A percentile compares a stretch with the other conserved stretches of the same genome.
Conservation (phyloP, 768 basidiomycete species). For the Asterophora lycoperdoides region DNA sequence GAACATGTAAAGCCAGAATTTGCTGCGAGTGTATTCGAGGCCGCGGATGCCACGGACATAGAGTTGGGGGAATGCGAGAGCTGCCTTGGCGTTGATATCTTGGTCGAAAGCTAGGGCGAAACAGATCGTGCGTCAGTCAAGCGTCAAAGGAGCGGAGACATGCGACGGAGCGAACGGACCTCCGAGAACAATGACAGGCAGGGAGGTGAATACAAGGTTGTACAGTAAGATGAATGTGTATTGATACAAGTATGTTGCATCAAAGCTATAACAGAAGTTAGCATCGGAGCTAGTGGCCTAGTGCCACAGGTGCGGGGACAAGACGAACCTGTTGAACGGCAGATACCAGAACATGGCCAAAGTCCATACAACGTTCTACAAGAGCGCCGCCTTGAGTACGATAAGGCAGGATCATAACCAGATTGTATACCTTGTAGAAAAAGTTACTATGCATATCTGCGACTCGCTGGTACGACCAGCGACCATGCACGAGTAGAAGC, state of each 20-base stretch:
- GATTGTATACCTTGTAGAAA: constrained; percentile 83
- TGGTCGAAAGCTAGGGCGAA: constrained; percentile 79
- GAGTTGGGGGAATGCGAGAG: constrained; percentile 91
- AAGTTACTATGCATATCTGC: constrained; percentile 98
- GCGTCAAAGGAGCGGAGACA: constrained; percentile 3
- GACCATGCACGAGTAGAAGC: constrained; percentile 87
- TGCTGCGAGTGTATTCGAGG: constrained; percentile 84
- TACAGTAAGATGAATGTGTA: constrained; percentile 91
- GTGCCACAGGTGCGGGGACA: constrained; percentile 1
- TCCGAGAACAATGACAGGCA: constrained; percentile 89
- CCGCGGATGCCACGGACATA: constrained; percentile 93
- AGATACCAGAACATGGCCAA: constrained; percentile 93
- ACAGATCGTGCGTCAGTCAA: constrained; percentile 8
- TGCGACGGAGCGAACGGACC: constrained; percentile 40
- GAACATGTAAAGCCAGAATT: constrained; percentile 94
- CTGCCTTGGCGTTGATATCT: constrained; percentile 86
- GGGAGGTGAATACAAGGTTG: constrained; percentile 89
- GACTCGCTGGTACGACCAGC: constrained; percentile 95
- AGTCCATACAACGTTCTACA: constrained; percentile 88
- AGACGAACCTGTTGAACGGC: constrained; percentile 73
- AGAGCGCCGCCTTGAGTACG: constrained; percentile 9
- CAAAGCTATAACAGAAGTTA: constrained; percentile 56
- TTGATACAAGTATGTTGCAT: constrained; percentile 91
- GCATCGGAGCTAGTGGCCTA: not conserved
- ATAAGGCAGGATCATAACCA: not conserved